Conservation (phyloP, 176 grass and related monocot species). For the Coix lacrymajobi region DNA sequence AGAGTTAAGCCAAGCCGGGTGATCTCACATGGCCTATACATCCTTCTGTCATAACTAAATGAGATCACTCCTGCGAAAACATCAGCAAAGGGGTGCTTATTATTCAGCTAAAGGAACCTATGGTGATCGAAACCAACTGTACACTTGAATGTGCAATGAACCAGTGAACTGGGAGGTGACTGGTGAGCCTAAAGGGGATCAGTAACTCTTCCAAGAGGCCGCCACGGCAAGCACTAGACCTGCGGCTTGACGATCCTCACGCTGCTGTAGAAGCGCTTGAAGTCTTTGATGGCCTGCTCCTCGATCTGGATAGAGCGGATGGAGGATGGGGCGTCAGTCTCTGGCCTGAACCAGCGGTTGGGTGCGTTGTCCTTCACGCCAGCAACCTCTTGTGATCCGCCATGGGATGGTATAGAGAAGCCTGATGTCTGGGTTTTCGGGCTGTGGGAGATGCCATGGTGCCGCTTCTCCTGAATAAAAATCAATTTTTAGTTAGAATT, state of each 20-base stretch:
- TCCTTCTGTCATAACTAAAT: constrained; percentile 21
- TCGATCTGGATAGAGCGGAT: constrained; percentile 93
- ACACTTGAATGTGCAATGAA: constrained; percentile 65
- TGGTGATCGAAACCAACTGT: constrained; percentile 31
- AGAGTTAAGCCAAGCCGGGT: constrained; percentile 21
- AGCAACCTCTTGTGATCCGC: constrained; percentile 38
- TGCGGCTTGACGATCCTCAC: constrained; percentile 39
- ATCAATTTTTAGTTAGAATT: not conserved
- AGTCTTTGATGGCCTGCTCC: constrained; percentile 95
- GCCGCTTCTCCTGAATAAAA: constrained; percentile 68
- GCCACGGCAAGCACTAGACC: constrained; percentile 5
- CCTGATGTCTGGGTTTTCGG: constrained; percentile 70
- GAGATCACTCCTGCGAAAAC: constrained; percentile 15
- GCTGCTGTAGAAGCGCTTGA: constrained; percentile 94
- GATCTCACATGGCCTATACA: constrained; percentile 38
- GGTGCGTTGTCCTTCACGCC: constrained; percentile 49
- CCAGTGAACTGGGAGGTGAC: constrained; percentile 9
- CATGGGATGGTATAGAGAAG: constrained; percentile 54
- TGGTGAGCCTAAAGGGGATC: constrained; percentile 29
- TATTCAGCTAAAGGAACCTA: constrained; percentile 27
- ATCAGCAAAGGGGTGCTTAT: constrained; percentile 12
- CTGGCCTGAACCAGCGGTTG: constrained; percentile 93
- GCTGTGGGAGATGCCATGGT: constrained; percentile 50
- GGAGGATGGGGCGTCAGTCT: constrained; percentile 62
- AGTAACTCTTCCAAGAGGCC: not conserved